These are phyloP conservation scores for Blastomyces gilchristii DNA, from an alignment of 2,329 filamentous ascomycete genomes.

Conservation along the genomic window DNA sequence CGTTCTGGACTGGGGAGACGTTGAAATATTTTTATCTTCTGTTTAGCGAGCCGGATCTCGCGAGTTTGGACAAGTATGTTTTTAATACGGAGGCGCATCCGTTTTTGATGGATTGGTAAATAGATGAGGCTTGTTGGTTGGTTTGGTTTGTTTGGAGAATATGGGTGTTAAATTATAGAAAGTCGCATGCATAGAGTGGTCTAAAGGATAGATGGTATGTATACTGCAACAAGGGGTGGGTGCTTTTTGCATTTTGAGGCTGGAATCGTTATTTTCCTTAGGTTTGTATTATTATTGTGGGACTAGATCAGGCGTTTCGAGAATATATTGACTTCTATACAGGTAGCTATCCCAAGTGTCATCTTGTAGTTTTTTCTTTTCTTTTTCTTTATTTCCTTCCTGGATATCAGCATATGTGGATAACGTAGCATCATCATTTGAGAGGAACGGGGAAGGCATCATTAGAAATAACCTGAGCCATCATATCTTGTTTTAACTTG, in stretches of 20 bases:
- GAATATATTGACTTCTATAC: not conserved
- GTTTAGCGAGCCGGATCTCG: slow-evolving; percentile 56
- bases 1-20: slow-evolving; percentile 84
- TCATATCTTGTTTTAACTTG: not conserved
- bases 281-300: not conserved
- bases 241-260: not conserved
- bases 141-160: too few relatives aligned
- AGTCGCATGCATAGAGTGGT: not conserved
- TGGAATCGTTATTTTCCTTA: not conserved
- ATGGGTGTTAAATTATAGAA: not conserved
- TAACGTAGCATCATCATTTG: not conserved
- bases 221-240: not conserved
- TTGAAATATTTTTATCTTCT: slow-evolving; percentile 87
- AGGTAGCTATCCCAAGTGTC: not conserved
- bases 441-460: too few relatives aligned
- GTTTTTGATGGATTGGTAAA: slow-evolving; percentile 25
- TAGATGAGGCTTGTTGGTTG: not conserved
- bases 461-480: not conserved
- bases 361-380: not conserved
- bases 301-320: not conserved
- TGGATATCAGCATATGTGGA: not conserved
- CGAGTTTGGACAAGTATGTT: slow-evolving; percentile 59
- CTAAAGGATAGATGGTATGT: not conserved
- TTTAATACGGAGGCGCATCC: slow-evolving; percentile 50
- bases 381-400: not conserved